Evolutionary conservation across 2,329 filamentous ascomycete genomes (phyloP).

Genomic region (Xylaria digitata): DNA sequence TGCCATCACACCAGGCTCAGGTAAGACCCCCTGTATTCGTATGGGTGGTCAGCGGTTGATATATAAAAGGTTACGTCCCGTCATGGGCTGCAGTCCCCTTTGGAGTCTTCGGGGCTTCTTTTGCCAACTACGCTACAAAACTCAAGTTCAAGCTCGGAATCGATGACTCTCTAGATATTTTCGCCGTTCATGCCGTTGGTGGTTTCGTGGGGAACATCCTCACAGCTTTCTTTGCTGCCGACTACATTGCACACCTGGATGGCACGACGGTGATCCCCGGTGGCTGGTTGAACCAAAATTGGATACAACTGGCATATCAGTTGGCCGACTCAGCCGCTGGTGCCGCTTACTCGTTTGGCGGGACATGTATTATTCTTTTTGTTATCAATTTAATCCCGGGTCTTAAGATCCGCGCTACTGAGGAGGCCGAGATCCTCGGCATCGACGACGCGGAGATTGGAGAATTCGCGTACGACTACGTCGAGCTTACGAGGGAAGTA

Average conservation of each 20-base stretch:
- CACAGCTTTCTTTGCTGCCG: slow-evolving; percentile 84
- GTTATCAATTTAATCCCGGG: slow-evolving; percentile 82
- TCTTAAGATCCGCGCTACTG: slow-evolving; percentile 76
- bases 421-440: slow-evolving; percentile 84
- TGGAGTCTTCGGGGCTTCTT: slow-evolving; percentile 78
- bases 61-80: slow-evolving; percentile 72
- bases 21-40: slow-evolving; percentile 51
- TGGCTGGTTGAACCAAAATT: slow-evolving; percentile 86
- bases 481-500: slow-evolving; percentile 73
- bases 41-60: slow-evolving; percentile 21
- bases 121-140: slow-evolving; percentile 92
- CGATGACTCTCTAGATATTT: slow-evolving; percentile 90
- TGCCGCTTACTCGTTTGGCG: slow-evolving; percentile 80
- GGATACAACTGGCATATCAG: slow-evolving; percentile 85
- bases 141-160: slow-evolving; percentile 85
- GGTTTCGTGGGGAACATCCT: slow-evolving; percentile 82
- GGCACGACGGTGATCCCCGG: slow-evolving; percentile 74
- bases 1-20: slow-evolving; percentile 88
- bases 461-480: slow-evolving; percentile 96
- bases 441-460: slow-evolving; percentile 92
- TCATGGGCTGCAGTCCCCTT: slow-evolving; percentile 86
- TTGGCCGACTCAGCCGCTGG: slow-evolving; percentile 83
- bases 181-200: slow-evolving; percentile 83
- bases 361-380: slow-evolving; percentile 83
- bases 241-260: slow-evolving; percentile 86